Conservation (phyloP, 176 grass and related monocot species). For the Oryza rufipogon region DNA sequence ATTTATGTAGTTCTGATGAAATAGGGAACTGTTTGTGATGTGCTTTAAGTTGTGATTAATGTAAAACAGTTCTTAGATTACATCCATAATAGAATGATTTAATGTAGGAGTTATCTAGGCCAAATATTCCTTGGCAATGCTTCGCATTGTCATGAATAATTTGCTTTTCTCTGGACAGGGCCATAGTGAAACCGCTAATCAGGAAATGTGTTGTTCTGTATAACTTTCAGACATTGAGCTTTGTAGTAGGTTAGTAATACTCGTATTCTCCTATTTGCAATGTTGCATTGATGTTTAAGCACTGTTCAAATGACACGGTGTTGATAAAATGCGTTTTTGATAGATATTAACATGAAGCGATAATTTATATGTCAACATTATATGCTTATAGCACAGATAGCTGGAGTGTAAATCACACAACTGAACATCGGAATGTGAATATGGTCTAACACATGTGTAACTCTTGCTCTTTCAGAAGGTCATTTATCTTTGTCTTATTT, state of each 20-base stretch:
- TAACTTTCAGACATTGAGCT: not conserved
- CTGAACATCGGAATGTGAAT: not conserved
- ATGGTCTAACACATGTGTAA: not conserved
- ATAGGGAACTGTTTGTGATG: constrained; percentile 9
- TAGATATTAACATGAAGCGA: constrained; percentile 12
- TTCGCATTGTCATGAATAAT: not conserved
- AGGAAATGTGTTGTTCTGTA: not conserved
- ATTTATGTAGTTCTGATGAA: constrained; percentile 20
- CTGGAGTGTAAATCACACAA: not conserved
- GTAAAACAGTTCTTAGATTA: not conserved
- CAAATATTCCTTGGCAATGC: not conserved
- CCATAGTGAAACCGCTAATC: not conserved
- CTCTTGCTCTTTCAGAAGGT: not conserved
- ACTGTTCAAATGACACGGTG: not conserved
- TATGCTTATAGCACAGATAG: not conserved
- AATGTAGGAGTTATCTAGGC: not conserved
- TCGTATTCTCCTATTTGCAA: constrained; percentile 2
- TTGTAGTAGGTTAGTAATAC: constrained; percentile 1
- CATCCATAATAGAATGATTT: not conserved
- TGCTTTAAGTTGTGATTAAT: not conserved
- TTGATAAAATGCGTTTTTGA: not conserved
- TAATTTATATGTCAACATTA: not conserved
- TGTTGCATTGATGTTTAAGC: constrained; percentile 13
- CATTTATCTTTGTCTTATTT: constrained; percentile 15
- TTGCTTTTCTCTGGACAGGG: constrained; percentile 1